Percentiles rank a stretch among this genome's conserved stretches.
phyloP scores from a whole-genome alignment of 768 basidiomycete species.

The Kwoniella newhampshirensis region DNA sequence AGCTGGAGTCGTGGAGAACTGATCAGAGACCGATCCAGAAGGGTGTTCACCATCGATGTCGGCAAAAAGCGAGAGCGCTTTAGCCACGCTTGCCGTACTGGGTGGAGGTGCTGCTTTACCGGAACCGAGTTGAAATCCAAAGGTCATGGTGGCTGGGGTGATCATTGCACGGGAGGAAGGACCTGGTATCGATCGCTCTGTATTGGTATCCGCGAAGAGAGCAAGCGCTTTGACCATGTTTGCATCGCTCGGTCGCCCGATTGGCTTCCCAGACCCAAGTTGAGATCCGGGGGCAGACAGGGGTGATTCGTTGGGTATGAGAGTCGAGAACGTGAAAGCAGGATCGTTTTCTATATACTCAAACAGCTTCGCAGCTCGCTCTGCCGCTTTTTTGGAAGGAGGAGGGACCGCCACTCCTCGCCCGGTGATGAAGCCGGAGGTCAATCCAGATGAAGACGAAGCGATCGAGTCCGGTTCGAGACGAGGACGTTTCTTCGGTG shows the following conservation, averaged over 20 bases:
- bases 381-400: constrained; percentile 13
- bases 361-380: constrained; percentile 15
- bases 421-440: constrained; percentile 25
- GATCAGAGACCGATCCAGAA: too few relatives aligned
- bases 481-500: constrained; percentile 14
- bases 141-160: background rate
- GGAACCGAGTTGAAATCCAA: constrained; percentile 18
- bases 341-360: constrained; percentile 2
- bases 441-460: background rate
- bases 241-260: constrained; percentile 1
- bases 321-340: background rate
- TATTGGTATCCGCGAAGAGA: background rate
- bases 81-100: constrained; percentile 4
- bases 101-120: constrained; percentile 18
- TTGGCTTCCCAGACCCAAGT: constrained; percentile 5
- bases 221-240: background rate
- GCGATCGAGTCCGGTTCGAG: constrained; percentile 6
- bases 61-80: constrained; percentile 11
- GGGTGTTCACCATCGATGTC: constrained; percentile 6
- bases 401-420: constrained; percentile 26
- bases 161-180: background rate
- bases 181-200: background rate
- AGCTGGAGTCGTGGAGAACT: too few relatives aligned
- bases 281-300: constrained; percentile 1
- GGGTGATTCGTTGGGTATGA: background rate